phyloP scores from a whole-genome alignment of 2,329 filamentous ascomycete genomes.

The Fusarium clavum region DNA sequence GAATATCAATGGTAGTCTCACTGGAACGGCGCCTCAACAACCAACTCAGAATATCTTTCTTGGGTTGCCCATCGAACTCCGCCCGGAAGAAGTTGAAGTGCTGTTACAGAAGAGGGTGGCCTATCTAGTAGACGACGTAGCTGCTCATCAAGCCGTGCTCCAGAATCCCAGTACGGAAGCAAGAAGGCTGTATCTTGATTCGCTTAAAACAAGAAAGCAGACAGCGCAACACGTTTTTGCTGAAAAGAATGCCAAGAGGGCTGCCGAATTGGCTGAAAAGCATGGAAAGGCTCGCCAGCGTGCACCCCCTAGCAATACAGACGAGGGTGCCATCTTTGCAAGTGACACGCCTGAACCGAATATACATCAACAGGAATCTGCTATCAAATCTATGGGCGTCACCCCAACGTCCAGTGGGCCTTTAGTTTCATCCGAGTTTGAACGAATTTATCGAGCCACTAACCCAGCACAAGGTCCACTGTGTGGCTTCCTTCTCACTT shows the following conservation, averaged over 20 bases:
- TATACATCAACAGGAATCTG: slow-evolving; percentile 22
- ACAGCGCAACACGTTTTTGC: slow-evolving; percentile 55
- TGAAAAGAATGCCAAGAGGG: slow-evolving; percentile 54
- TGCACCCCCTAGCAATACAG: slow-evolving; percentile 9
- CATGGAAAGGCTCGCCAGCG: slow-evolving; percentile 22
- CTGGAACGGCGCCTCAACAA: slow-evolving; percentile 89
- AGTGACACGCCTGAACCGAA: slow-evolving; percentile 36
- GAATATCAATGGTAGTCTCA: slow-evolving; percentile 86
- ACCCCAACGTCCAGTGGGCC: slow-evolving; percentile 53
- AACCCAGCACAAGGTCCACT: slow-evolving; percentile 63
- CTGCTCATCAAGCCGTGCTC: slow-evolving; percentile 75
- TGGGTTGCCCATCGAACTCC: slow-evolving; percentile 87
- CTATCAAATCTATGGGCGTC: slow-evolving; percentile 45
- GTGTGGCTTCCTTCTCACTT: slow-evolving; percentile 81
- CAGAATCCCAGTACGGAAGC: slow-evolving; percentile 66
- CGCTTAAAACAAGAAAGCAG: slow-evolving; percentile 59
- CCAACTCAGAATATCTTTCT: slow-evolving; percentile 96
- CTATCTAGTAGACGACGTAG: slow-evolving; percentile 83
- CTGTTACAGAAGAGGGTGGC: slow-evolving; percentile 82
- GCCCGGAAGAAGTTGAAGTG: slow-evolving; percentile 87
- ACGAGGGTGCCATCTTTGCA: slow-evolving; percentile 31
- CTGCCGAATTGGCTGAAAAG: slow-evolving; percentile 45
- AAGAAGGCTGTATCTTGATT: slow-evolving; percentile 72
- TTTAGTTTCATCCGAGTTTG: slow-evolving; percentile 42
- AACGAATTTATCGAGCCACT: slow-evolving; percentile 19